A percentile compares a stretch with the other conserved stretches of the same genome.
Evolutionary conservation across 2,329 filamentous ascomycete species (phyloP).

Genomic region (Ophiostoma ips): DNA sequence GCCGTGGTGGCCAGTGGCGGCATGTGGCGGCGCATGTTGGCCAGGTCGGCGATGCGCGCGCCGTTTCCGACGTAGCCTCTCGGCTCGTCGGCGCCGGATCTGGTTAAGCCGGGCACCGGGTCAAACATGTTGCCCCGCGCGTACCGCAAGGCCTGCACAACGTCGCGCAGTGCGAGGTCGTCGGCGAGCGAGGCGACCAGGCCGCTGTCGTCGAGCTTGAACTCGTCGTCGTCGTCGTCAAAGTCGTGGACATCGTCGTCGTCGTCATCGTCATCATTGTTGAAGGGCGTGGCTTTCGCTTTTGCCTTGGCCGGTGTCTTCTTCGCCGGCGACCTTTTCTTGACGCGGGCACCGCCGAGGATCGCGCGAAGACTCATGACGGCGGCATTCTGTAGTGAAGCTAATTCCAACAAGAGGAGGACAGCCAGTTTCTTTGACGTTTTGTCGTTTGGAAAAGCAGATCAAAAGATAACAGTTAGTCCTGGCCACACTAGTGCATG

Average conservation of each 20-base stretch:
- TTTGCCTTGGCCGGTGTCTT: not conserved
- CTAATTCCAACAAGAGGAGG: too few species aligned
- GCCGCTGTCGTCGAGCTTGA: slow-evolving; percentile 45
- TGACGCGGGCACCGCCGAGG: slow-evolving; percentile 14
- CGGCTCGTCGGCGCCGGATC: slow-evolving; percentile 8
- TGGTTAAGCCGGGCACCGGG: slow-evolving; percentile 33
- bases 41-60: slow-evolving; percentile 42
- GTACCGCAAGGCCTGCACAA: slow-evolving; percentile 51
- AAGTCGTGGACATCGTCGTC: slow-evolving; percentile 18
- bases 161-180: slow-evolving; percentile 44
- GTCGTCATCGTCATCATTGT: slow-evolving; percentile 8
- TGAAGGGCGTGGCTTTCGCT: not conserved
- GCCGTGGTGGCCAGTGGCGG: slow-evolving; percentile 52
- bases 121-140: slow-evolving; percentile 50
- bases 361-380: slow-evolving; percentile 15
- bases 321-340: slow-evolving; percentile 8
- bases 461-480: too few species aligned
- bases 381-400: not conserved
- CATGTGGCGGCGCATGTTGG: slow-evolving; percentile 44
- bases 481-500: too few species aligned
- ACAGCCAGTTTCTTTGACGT: too few species aligned
- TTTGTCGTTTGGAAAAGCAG: too few species aligned
- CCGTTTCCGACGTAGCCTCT: slow-evolving; percentile 12
- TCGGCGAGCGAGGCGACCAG: slow-evolving; percentile 38
- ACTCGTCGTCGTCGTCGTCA: slow-evolving; percentile 21